These are phyloP conservation scores for Durio zibethinus DNA, from an alignment of 345 rosid genomes.

Conservation along the genomic window DNA sequence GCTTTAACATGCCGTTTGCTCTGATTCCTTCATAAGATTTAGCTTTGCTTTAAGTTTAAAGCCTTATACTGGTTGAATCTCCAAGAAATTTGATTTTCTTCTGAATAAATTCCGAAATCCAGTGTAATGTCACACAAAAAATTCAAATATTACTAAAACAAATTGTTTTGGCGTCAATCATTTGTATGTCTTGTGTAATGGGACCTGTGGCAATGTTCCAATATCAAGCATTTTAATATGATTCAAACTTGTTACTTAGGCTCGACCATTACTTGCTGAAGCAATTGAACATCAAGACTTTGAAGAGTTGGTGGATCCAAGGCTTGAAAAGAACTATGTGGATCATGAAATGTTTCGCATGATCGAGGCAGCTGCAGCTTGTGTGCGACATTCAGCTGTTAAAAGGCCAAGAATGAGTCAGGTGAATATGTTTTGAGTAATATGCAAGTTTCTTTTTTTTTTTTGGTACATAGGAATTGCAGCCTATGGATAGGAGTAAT, in stretches of 20 bases:
- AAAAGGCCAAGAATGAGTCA: conserved; percentile 97
- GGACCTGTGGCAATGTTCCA: neutral
- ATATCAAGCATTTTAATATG: neutral
- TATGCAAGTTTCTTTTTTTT: neutral
- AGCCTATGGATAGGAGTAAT: too few species aligned
- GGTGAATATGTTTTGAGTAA: conserved; percentile 31
- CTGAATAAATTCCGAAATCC: neutral
- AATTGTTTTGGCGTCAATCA: neutral
- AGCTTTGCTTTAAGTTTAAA: conserved; percentile 10
- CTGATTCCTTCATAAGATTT: neutral
- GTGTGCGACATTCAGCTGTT: conserved; percentile 83
- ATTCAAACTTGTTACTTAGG: conserved; percentile 42
- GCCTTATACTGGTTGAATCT: neutral
- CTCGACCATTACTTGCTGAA: conserved; percentile 74
- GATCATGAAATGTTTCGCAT: conserved; percentile 78
- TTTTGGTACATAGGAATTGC: too few species aligned
- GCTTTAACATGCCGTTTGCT: neutral
- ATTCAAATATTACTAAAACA: neutral
- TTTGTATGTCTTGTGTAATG: neutral
- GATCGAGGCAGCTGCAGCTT: conserved; percentile 98
- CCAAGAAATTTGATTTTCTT: neutral
- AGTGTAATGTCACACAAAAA: neutral
- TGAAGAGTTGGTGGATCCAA: conserved; percentile 61
- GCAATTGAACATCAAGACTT: conserved; percentile 76
- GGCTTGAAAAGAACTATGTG: conserved; percentile 58